Conservation (phyloP, 257 asterid genomes). For the Capsicum rhomboideum region DNA sequence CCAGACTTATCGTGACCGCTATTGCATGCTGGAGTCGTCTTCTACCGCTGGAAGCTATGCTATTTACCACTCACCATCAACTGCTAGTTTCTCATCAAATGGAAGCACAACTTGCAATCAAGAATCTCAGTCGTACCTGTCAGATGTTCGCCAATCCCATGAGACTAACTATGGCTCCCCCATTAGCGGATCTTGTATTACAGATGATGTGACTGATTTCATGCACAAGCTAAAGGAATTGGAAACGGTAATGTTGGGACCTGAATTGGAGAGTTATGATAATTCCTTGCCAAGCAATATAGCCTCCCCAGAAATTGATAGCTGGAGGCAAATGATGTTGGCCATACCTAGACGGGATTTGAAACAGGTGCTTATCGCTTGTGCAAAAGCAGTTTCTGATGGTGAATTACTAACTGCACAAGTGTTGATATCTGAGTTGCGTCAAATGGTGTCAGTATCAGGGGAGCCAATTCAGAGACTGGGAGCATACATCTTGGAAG, state of each 20-base stretch:
- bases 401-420: slow-evolving; percentile 49
- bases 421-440: slow-evolving; percentile 61
- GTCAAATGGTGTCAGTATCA: slow-evolving; percentile 69
- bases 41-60: slow-evolving; percentile 33
- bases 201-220: slow-evolving; percentile 37
- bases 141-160: slow-evolving; percentile 17
- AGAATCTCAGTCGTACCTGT: slow-evolving; percentile 26
- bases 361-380: slow-evolving; percentile 65
- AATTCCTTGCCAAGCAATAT: neutral
- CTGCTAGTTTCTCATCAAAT: slow-evolving; percentile 39
- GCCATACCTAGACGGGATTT: slow-evolving; percentile 54
- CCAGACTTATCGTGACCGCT: slow-evolving; percentile 4
- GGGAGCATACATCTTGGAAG: slow-evolving; percentile 87
- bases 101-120: slow-evolving; percentile 45
- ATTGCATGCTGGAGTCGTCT: neutral
- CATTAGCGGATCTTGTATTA: slow-evolving; percentile 34
- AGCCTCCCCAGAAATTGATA: slow-evolving; percentile 41
- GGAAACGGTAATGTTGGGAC: slow-evolving; percentile 71
- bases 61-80: slow-evolving; percentile 64
- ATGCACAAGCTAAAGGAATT: slow-evolving; percentile 65
- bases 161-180: slow-evolving; percentile 41
- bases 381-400: slow-evolving; percentile 65
- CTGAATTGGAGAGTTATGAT: slow-evolving; percentile 41
- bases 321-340: slow-evolving; percentile 66
- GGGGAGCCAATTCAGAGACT: slow-evolving; percentile 85